Evolutionary conservation across 2,329 filamentous ascomycete species (phyloP).

Genomic region (Trichoderma aggressivum): DNA sequence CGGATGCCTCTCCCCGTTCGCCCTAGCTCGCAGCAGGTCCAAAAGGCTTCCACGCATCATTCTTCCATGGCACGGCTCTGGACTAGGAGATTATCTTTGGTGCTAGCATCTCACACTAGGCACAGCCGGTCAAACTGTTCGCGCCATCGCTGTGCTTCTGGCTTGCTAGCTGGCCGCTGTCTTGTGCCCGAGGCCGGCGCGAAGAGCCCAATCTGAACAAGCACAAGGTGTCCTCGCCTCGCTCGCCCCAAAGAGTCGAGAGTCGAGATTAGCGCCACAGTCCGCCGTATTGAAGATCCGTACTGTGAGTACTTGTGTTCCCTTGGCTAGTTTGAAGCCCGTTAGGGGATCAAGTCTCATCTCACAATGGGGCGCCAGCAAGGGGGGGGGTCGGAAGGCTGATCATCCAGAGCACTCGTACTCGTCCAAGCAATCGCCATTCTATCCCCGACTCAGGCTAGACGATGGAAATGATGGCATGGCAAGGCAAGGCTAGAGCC

Average conservation of each 20-base stretch:
- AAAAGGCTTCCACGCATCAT: constrained; percentile 5
- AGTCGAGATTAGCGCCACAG: constrained; percentile 9
- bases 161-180: neutral
- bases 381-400: constrained; percentile 2
- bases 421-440: neutral
- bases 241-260: too few relatives aligned
- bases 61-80: neutral
- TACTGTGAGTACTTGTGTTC: constrained; percentile 8
- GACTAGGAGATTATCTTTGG: neutral
- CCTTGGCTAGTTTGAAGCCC: neutral
- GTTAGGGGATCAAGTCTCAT: constrained; percentile 9
- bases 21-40: neutral
- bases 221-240: too few relatives aligned
- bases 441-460: neutral
- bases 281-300: neutral
- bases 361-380: neutral
- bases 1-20: constrained; percentile 8
- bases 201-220: neutral
- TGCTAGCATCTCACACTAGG: constrained; percentile 8
- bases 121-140: neutral
- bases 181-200: neutral
- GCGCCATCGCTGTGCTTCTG: neutral
- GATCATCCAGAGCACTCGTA: neutral
- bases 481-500: neutral
- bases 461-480: neutral